A percentile compares a stretch with the other conserved stretches of the same genome.
phyloP scores from a whole-genome alignment of 1,139 yeast genomes.

The Blastobotrys buckinghamii region DNA sequence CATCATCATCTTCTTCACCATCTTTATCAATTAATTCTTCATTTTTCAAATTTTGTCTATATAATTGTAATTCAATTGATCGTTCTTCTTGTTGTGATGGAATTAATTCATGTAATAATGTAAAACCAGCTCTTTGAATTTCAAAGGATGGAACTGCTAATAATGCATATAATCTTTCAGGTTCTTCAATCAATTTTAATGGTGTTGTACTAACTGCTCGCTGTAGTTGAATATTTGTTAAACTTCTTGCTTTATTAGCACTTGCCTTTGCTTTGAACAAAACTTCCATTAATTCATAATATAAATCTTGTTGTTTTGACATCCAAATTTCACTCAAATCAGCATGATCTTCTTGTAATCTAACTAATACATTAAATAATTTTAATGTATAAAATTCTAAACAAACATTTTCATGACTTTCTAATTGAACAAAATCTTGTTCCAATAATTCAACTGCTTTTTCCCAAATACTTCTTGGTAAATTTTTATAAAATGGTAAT shows the following conservation, averaged over 20 bases:
- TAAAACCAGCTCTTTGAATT: conserved; percentile 40
- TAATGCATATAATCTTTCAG: conserved; percentile 31
- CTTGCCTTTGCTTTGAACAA: conserved; percentile 14
- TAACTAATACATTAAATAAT: conserved; percentile 35
- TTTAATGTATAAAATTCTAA: conserved; percentile 47
- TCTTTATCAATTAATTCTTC: conserved; percentile 4
- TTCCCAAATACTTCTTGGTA: conserved; percentile 25
- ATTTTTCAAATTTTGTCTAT: conserved; percentile 30
- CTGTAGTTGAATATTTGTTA: conserved; percentile 16
- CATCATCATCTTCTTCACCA: conserved; percentile 22
- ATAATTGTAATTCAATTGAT: conserved; percentile 28
- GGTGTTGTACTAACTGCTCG: conserved; percentile 17
- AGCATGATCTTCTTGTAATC: conserved; percentile 27
- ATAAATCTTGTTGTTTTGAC: conserved; percentile 29
- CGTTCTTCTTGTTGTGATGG: conserved; percentile 36
- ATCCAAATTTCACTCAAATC: conserved; percentile 30
- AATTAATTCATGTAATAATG: conserved; percentile 38
- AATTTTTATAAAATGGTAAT: conserved; percentile 29
- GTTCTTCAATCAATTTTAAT: conserved; percentile 26
- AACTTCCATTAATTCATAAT: conserved; percentile 37
- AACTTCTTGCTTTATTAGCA: conserved; percentile 12
- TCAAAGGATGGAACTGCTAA: conserved; percentile 24
- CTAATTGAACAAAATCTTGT: conserved; percentile 34
- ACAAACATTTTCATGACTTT: conserved; percentile 25
- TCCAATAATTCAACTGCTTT: conserved; percentile 20